Evolutionary conservation across 768 basidiomycete species (phyloP).

Genomic region (Kondoa subrosea): DNA sequence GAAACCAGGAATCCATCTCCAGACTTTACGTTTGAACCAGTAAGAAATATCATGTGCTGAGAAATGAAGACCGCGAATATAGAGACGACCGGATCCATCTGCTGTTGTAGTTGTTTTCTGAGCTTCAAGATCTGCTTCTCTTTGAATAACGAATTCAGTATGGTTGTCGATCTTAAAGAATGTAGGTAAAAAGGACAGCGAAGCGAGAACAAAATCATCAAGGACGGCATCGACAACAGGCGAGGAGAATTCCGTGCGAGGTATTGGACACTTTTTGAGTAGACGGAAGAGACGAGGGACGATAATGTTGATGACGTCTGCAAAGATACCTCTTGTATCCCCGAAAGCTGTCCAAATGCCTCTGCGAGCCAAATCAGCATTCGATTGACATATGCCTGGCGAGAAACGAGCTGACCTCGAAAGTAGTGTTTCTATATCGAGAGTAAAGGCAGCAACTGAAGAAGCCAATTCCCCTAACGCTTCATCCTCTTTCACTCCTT

Average conservation of each 20-base stretch:
- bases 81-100: background rate
- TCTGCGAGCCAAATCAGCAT: background rate
- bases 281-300: constrained; percentile 1
- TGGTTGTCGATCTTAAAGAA: background rate
- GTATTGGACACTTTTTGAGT: background rate
- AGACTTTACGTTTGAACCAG: constrained; percentile 5
- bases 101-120: background rate
- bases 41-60: background rate
- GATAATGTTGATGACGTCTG: background rate
- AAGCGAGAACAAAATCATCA: constrained; percentile 1
- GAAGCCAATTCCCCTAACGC: background rate
- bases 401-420: background rate
- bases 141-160: background rate
- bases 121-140: constrained; percentile 1
- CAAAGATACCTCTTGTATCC: background rate
- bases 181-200: background rate
- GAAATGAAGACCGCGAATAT: constrained; percentile 7
- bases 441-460: background rate
- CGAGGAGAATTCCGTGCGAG: constrained; percentile 4
- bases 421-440: background rate
- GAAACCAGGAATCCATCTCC: constrained; percentile 1
- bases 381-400: background rate
- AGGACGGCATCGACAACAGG: background rate
- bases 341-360: background rate
- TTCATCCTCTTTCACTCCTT: background rate